phyloP scores from a whole-genome alignment of 2,329 filamentous ascomycete genomes.

The Aspergillus novofumigatus region DNA sequence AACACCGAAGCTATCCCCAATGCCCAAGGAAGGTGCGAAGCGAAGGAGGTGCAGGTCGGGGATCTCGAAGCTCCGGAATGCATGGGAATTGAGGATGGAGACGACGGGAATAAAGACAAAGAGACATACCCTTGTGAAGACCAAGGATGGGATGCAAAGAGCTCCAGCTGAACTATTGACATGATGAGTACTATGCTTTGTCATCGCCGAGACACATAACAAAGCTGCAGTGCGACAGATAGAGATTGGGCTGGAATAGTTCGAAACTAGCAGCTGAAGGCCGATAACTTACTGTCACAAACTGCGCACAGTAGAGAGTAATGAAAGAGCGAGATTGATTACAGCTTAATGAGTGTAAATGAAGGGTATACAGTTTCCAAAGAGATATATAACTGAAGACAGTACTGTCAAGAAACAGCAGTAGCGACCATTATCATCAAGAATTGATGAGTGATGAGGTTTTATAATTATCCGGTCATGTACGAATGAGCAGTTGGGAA shows the following conservation, averaged over 20 bases:
- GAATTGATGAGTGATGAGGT: background rate
- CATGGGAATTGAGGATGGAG: conserved; percentile 1
- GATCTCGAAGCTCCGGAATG: background rate
- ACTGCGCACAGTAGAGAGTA: background rate
- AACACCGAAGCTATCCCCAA: background rate
- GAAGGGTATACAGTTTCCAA: background rate
- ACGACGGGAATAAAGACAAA: background rate
- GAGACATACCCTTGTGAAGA: conserved; percentile 24
- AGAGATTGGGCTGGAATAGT: conserved; percentile 3
- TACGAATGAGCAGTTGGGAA: background rate
- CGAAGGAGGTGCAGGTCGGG: background rate
- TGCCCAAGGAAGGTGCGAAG: background rate
- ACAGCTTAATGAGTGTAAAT: background rate
- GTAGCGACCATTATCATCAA: background rate
- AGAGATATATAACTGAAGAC: background rate
- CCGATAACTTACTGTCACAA: background rate
- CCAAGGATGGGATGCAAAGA: conserved; percentile 24
- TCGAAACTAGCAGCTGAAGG: conserved; percentile 4
- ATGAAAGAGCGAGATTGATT: background rate
- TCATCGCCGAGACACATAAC: conserved; percentile 22
- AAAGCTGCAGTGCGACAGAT: conserved; percentile 10
- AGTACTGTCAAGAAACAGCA: background rate
- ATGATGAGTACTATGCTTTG: conserved; percentile 13
- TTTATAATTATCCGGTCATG: background rate
- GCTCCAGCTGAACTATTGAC: conserved; percentile 17